Conservation (phyloP, 352 stramenopile genomes). For the Phytophthora quininea region DNA sequence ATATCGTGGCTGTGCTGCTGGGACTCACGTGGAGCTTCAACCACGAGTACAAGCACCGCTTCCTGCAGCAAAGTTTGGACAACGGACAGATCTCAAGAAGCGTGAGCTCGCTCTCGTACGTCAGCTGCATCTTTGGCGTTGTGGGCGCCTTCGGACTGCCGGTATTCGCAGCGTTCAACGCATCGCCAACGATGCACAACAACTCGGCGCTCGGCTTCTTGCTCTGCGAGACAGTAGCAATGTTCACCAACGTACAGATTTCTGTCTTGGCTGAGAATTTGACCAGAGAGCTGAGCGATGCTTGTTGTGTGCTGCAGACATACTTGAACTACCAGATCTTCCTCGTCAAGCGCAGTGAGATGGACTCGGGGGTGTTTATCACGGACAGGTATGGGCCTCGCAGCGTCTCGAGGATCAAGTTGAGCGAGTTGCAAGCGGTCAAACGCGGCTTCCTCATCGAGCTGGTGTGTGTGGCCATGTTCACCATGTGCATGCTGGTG, state of each 20-base stretch:
- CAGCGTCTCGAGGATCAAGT: constrained; percentile 51
- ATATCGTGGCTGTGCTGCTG: constrained; percentile 48
- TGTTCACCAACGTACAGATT: constrained; percentile 59
- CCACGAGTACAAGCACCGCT: constrained; percentile 56
- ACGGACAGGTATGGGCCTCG: constrained; percentile 54
- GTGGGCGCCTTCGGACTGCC: constrained; percentile 47
- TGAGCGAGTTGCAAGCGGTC: constrained; percentile 45
- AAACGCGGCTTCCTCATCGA: constrained; percentile 61
- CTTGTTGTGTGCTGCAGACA: constrained; percentile 36
- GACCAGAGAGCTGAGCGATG: neutral
- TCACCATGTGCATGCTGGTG: constrained; percentile 54
- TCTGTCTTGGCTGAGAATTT: neutral
- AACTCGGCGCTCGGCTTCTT: constrained; percentile 55
- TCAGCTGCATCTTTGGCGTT: constrained; percentile 44
- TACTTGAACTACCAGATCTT: constrained; percentile 69
- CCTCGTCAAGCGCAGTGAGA: constrained; percentile 56
- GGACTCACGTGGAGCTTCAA: constrained; percentile 67
- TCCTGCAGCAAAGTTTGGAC: constrained; percentile 42
- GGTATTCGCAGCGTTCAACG: constrained; percentile 45
- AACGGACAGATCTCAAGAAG: constrained; percentile 34
- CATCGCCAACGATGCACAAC: constrained; percentile 47
- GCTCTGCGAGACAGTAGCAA: constrained; percentile 51
- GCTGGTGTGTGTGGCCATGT: constrained; percentile 50
- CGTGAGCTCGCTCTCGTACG: constrained; percentile 43
- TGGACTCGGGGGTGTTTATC: constrained; percentile 64